Evolutionary conservation across 352 stramenopile genomes (phyloP).

Genomic region (Thalassiosira delicatula): DNA sequence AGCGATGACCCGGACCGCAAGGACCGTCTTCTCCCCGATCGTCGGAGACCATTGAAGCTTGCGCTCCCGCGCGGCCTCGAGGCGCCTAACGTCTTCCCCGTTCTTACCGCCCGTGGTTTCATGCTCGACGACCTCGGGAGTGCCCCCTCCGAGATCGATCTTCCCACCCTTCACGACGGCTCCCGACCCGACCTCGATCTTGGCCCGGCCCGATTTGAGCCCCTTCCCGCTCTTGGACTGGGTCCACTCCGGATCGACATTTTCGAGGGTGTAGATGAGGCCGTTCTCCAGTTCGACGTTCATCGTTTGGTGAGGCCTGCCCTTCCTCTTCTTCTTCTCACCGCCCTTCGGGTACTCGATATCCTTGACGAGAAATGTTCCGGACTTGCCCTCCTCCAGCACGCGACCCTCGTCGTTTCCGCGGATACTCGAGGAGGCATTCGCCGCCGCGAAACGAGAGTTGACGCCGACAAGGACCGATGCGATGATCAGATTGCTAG

Average conservation of each 20-base stretch:
- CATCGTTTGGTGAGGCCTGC: neutral
- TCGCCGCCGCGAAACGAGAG: neutral
- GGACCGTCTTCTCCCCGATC: constrained; percentile 39
- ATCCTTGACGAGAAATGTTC: neutral
- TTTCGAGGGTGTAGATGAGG: constrained; percentile 3
- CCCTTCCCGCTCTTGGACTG: neutral
- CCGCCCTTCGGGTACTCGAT: neutral
- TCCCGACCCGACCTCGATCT: neutral
- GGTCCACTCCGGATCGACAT: neutral
- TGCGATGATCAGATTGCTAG: no score
- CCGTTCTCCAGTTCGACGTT: constrained; percentile 12
- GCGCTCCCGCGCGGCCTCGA: neutral
- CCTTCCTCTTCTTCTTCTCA: neutral
- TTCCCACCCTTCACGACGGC: neutral
- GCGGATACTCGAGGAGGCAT: neutral
- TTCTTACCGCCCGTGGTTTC: neutral
- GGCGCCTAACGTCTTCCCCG: neutral
- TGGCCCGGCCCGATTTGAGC: neutral
- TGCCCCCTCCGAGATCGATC: constrained; percentile 11
- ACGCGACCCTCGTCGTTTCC: neutral
- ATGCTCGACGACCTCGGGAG: constrained; percentile 2
- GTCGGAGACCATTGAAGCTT: constrained; percentile 24
- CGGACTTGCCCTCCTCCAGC: neutral
- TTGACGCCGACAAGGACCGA: neutral
- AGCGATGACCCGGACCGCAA: constrained; percentile 55